Evolutionary conservation across 768 basidiomycete genomes (phyloP).

Genomic region (Tricholoma bakamatsutake): DNA sequence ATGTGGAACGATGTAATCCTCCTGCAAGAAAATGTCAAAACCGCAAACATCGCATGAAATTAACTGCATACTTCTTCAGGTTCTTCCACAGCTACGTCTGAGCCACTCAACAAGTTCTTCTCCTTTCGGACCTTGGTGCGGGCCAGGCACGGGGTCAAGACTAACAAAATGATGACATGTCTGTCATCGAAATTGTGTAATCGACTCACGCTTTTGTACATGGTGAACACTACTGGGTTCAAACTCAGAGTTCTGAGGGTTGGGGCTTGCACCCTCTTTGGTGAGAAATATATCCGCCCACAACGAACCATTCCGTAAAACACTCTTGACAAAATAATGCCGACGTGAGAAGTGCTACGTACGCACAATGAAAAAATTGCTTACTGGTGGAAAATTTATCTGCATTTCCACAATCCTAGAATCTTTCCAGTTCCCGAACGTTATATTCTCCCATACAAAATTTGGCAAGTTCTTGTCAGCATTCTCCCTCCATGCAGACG

Average conservation of each 20-base stretch:
- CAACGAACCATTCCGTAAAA: constrained; percentile 71
- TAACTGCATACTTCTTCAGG: constrained; percentile 42
- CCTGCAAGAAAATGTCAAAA: constrained; percentile 20
- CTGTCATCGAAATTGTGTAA: constrained; percentile 2
- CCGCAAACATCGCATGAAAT: neutral
- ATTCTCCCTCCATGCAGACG: constrained; percentile 41
- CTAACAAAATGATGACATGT: constrained; percentile 31
- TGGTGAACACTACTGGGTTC: constrained; percentile 57
- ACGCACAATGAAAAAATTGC: constrained; percentile 10
- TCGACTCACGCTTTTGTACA: constrained; percentile 61
- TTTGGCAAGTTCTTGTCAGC: constrained; percentile 51
- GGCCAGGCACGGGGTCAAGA: constrained; percentile 79
- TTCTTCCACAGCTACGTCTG: constrained; percentile 33
- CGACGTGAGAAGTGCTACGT: constrained; percentile 1
- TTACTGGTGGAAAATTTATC: constrained; percentile 64
- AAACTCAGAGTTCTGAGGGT: constrained; percentile 53
- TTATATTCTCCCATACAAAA: constrained; percentile 74
- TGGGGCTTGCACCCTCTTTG: constrained; percentile 56
- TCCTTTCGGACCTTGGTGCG: constrained; percentile 70
- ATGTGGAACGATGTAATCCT: constrained; percentile 68
- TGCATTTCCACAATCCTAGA: constrained; percentile 48
- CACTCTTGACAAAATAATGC: constrained; percentile 40
- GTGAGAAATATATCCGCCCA: constrained; percentile 82
- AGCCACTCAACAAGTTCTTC: constrained; percentile 66
- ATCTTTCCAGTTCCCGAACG: constrained; percentile 73